Conservation (phyloP, 2,329 filamentous ascomycete species). For the Neoascochyta sp. region DNA sequence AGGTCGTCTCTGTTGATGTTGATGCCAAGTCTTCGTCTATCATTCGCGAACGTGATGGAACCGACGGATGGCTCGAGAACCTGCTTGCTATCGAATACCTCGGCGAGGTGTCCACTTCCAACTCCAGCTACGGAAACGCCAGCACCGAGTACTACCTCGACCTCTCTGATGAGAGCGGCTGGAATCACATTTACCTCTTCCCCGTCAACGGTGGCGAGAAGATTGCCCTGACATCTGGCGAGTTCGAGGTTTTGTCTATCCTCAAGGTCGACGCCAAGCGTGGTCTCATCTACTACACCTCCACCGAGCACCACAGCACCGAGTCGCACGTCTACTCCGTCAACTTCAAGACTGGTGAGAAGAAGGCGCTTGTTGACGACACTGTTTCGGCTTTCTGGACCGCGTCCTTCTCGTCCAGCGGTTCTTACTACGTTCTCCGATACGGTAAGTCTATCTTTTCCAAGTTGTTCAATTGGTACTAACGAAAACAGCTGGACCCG, state of each 20-base stretch:
- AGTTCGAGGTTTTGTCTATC: conserved; percentile 62
- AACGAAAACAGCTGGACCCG: no score
- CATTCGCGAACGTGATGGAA: conserved; percentile 56
- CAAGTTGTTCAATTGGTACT: no score
- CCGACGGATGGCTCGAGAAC: conserved; percentile 62
- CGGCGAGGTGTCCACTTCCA: conserved; percentile 39
- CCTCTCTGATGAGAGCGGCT: conserved; percentile 62
- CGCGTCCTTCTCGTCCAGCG: conserved; percentile 61
- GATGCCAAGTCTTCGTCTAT: conserved; percentile 45
- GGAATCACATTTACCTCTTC: conserved; percentile 63
- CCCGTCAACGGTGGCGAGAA: conserved; percentile 54
- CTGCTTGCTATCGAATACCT: conserved; percentile 55
- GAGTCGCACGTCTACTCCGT: conserved; percentile 67
- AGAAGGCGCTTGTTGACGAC: conserved; percentile 61
- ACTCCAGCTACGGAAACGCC: conserved; percentile 36
- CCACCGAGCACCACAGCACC: conserved; percentile 62
- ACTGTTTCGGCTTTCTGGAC: conserved; percentile 57
- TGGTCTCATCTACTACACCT: conserved; percentile 61
- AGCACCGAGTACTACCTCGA: conserved; percentile 58
- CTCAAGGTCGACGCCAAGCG: conserved; percentile 57
- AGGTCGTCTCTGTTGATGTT: conserved; percentile 58
- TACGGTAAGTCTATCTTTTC: no score
- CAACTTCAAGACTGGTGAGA: conserved; percentile 53
- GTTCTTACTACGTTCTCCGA: conserved; percentile 62
- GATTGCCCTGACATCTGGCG: conserved; percentile 58